Evolutionary conservation across 2,329 filamentous ascomycete genomes (phyloP).

Genomic region (Purpureocillium takamizusanense): DNA sequence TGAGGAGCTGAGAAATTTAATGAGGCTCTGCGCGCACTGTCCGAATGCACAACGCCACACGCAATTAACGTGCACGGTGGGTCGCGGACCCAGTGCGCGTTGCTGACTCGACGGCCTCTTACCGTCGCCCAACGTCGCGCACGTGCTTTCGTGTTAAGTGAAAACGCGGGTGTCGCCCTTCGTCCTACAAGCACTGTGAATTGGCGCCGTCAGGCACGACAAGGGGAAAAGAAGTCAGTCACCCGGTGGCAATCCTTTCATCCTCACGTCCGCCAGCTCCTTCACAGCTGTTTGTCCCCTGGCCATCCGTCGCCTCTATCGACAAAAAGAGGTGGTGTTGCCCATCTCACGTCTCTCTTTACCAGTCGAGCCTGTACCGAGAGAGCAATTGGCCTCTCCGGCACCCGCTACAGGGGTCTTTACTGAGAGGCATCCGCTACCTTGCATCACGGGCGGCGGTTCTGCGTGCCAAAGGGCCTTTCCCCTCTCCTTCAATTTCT

Average conservation of each 20-base stretch:
- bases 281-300: too few species aligned
- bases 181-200: constrained; percentile 20
- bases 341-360: too few species aligned
- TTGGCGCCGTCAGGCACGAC: constrained; percentile 9
- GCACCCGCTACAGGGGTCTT: too few species aligned
- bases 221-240: too few species aligned
- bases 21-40: constrained; percentile 10
- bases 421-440: too few species aligned
- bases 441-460: too few species aligned
- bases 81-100: constrained; percentile 1
- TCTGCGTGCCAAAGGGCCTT: too few species aligned
- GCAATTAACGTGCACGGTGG: background rate
- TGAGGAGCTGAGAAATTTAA: constrained; percentile 10
- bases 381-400: too few species aligned
- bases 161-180: constrained; percentile 11
- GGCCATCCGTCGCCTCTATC: too few species aligned
- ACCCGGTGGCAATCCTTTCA: constrained; percentile 15
- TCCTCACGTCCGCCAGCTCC: background rate
- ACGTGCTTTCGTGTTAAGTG: constrained; percentile 25
- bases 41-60: background rate
- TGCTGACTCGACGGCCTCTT: constrained; percentile 6
- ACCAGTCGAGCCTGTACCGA: too few species aligned
- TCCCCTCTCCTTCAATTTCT: background rate
- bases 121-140: constrained; percentile 2
- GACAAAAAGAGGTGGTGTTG: too few species aligned